Conservation (phyloP, 2,329 filamentous ascomycete species). For the Sporothrix pseudoabietina region DNA sequence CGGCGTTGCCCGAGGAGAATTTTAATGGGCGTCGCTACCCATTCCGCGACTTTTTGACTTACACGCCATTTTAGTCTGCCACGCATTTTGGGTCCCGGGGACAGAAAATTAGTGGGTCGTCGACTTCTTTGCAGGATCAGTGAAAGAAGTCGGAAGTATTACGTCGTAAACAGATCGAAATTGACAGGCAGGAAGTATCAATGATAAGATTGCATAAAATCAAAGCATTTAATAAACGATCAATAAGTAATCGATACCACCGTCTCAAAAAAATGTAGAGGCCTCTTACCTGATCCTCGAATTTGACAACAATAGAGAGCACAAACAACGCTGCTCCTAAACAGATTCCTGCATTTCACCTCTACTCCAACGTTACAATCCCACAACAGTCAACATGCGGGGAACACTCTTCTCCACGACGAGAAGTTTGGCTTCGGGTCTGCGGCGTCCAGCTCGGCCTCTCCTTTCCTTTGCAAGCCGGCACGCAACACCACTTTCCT, state of each 20-base stretch:
- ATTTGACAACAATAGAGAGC: too few relatives aligned
- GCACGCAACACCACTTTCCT: not conserved
- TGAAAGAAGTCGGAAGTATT: not conserved
- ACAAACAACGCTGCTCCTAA: not conserved
- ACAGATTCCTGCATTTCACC: not conserved
- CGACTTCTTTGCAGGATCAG: not conserved
- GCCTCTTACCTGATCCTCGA: too few relatives aligned
- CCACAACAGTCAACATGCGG: not conserved
- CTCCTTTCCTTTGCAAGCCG: not conserved
- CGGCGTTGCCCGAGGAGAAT: not conserved
- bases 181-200: not conserved
- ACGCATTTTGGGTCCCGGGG: not conserved
- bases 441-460: not conserved
- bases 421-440: not conserved
- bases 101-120: not conserved
- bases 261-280: too few relatives aligned
- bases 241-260: too few relatives aligned
- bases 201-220: too few relatives aligned
- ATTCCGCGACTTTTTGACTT: not conserved
- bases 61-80: not conserved
- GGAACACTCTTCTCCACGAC: not conserved
- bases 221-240: too few relatives aligned
- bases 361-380: not conserved
- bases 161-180: not conserved
- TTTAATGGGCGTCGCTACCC: not conserved